Evolutionary conservation across 164 flowering plant species (phyloP).

Genomic region (Cinnamomum micranthum): DNA sequence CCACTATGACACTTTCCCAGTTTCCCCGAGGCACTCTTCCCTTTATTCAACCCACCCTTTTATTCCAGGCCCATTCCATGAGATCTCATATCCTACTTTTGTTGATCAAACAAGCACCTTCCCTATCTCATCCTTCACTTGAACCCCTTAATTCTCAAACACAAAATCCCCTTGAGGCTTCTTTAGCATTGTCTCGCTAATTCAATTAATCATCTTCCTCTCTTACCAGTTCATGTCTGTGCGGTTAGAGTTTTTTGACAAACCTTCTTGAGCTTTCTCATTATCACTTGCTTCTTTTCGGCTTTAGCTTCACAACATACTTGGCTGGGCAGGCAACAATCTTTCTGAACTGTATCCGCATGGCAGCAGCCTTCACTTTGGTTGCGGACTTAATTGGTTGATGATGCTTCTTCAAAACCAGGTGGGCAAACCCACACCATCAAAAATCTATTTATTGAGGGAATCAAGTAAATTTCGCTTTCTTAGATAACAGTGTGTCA

Average conservation of each 20-base stretch:
- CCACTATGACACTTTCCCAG: slow-evolving; percentile 27
- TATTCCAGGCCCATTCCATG: slow-evolving; percentile 45
- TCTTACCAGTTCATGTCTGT: slow-evolving; percentile 74
- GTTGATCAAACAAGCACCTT: too few relatives aligned
- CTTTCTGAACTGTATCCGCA: slow-evolving; percentile 80
- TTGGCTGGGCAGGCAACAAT: slow-evolving; percentile 90
- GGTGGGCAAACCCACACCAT: slow-evolving; percentile 69
- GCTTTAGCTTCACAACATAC: slow-evolving; percentile 88
- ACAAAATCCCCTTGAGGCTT: slow-evolving; percentile 78
- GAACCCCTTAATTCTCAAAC: slow-evolving; percentile 96
- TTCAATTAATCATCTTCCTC: slow-evolving; percentile 64
- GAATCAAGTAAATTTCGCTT: slow-evolving; percentile 71
- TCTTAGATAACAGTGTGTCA: slow-evolving; percentile 51
- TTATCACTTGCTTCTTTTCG: slow-evolving; percentile 68
- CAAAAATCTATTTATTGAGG: slow-evolving; percentile 73
- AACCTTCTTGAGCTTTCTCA: slow-evolving; percentile 53
- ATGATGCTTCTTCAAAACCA: slow-evolving; percentile 73
- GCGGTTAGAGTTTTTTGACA: slow-evolving; percentile 34
- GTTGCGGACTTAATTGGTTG: slow-evolving; percentile 72
- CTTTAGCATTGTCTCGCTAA: slow-evolving; percentile 66
- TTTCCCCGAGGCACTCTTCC: slow-evolving; percentile 33
- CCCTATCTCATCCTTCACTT: slow-evolving; percentile 34
- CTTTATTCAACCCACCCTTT: slow-evolving; percentile 47
- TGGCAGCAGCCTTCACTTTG: slow-evolving; percentile 76
- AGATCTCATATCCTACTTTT: slow-evolving; percentile 49